Base-by-base conservation (phyloP, 345 rosid genomes). In the Corymbia maculata region DNA sequence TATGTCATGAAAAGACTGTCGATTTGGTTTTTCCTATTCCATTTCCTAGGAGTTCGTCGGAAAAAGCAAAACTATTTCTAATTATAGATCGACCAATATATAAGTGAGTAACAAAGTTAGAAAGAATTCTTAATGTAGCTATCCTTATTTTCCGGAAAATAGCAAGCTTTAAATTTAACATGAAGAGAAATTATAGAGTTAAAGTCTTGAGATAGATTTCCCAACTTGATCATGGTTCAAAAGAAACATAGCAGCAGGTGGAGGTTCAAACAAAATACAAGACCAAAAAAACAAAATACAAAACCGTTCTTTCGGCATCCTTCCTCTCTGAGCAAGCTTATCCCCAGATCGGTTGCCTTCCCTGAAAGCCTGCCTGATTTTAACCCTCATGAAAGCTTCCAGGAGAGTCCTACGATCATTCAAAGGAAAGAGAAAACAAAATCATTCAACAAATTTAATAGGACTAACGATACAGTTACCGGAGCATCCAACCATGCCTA, bases 91-190 rank as follows among this genome's bases (percentile, higher is more conserved):
- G 9, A 30, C 3, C 79, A 30, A 68, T 68, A 6, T 30, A 7
- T 3, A 68, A 30, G 79, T 1, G 44, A 1, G 6, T 15, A 32
- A 68, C 79, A 8, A 68, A 32, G 22, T 32, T 2, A 32, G 15
- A 68, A 53, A 53, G 22, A 15, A 4, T 16, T 68, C 79, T 68
- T 32, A 30, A 16, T 16, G 3, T 12, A 12, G 28, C 28, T 61
- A 26, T 2, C 16, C 70, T 13, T 1, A 5, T 2, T 1, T 26
- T 28, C 8, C 1, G 1, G 68, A 28, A 10, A 61, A 61, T 28
- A 61, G 70, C 1, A 61, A 16, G 7, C 16, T 28, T 61, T 61
- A 61, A 28, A 28, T 13, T 61, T 26, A 59, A 61, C 70, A 61
- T 26, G 28, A 13, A 61, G 70, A 28, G 70, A 61, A 61, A 61